Conservation (phyloP, 1,284 basidiomycete genomes). For the Trametes sp. region DNA sequence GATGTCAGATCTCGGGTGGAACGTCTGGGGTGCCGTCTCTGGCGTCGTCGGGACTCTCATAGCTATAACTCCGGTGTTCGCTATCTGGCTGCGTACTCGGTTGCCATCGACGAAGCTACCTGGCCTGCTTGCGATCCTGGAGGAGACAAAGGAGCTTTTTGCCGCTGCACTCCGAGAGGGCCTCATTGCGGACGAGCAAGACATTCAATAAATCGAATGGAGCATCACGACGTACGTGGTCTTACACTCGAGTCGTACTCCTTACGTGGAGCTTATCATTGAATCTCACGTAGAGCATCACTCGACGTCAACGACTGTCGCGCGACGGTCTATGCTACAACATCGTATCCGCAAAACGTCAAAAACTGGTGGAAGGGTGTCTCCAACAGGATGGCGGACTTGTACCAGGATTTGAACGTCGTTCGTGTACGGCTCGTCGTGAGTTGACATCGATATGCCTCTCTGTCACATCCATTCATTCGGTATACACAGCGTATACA, state of each 20-base stretch:
- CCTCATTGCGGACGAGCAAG: background rate
- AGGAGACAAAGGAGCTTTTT: background rate
- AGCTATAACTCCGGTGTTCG: background rate
- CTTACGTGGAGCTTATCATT: background rate
- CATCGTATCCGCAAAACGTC: background rate
- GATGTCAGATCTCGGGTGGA: constrained; percentile 11
- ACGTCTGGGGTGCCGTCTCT: constrained; percentile 15
- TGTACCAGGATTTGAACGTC: background rate
- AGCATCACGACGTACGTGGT: background rate
- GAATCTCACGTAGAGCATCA: background rate
- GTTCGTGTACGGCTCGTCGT: background rate
- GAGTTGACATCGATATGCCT: background rate
- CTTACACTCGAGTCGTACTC: background rate
- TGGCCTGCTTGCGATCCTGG: background rate
- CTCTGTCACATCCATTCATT: background rate
- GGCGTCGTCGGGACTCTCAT: constrained; percentile 4
- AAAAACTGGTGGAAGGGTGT: constrained; percentile 3
- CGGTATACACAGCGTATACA: background rate
- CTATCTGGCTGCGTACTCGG: background rate
- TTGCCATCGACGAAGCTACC: constrained; percentile 1
- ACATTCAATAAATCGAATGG: background rate
- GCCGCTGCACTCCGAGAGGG: background rate
- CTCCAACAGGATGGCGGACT: background rate
- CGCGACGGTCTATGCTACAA: background rate
- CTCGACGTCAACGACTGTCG: background rate